Base-by-base conservation (phyloP, 768 basidiomycete genomes). In the Kwoniella dendrophila region DNA sequence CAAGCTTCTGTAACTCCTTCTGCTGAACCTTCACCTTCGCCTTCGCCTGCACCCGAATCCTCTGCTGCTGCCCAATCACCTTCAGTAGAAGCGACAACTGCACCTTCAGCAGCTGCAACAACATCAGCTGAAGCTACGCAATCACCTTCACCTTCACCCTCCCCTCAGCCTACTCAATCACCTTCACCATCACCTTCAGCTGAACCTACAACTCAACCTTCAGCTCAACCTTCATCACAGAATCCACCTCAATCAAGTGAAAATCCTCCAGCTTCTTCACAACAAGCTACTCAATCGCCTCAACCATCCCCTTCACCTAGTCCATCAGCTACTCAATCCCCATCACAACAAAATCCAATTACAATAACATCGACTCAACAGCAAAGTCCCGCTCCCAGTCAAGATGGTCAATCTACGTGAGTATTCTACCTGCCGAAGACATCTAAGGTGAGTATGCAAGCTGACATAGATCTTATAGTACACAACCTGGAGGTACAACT, bases 151-250 rank as follows among this genome's bases (percentile, higher is more conserved):
- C n/a, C 52, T 18, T 43, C 60, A 43, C 26, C 44, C 11, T 10
- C 45, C 18, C 53, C 45, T 38, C 33, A 48, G 7, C 41, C 60
- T 44, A 33, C 63, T 2, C 29, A 59, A 8, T 34, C 60, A 11
- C 32, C 60, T 24, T 32, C 60, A 27, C 22, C 62, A n/a, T 6
- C 64, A 20, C 33, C 60, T 7, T 32, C 62, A 0, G n/a, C 65
- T 29, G 8, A 59, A n/a, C n/a, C 64, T 16, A 34, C 64, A 8
- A 18, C 56, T 16, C 22, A 53, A 33, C 50, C 62, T 50, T 29
- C 55, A 24, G 7, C 60, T 22, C 43, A 43, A 32, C 38, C 62
- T n/a, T 26, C 66, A 26, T 16, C 63, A 32, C 61, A 65, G 16
- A 26, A 59, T 24, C 41, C 69, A 11, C 45, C 63, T 41, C 29